Evolutionary conservation across 768 basidiomycete species (phyloP), one percentile per base, ranked within the genome.

Genomic region (Wakefieldia striispora): DNA sequence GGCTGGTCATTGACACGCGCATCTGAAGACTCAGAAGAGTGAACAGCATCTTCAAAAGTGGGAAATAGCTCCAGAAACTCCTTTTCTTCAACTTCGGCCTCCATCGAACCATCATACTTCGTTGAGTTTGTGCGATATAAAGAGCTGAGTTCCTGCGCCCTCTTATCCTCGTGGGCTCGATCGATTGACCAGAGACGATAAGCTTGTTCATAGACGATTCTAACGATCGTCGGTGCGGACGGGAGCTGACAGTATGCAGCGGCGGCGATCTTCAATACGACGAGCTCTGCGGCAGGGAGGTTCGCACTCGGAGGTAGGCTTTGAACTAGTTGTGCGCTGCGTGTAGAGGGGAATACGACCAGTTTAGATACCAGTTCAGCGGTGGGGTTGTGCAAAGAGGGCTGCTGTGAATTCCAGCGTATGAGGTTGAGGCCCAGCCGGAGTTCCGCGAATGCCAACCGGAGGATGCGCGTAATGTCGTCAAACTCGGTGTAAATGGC

Each of bases 51-150:
- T 27, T 86, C 88, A 57, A 84, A 95, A 11, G 82, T 82, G 12
- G 97, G 97, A 68, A 99, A 99, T 24, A 98, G 65, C 6, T 80
- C 70, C 39, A 84, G 69, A 60, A 98, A 91, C 57, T 98, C 97
- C 53, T 76, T 75, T 65, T 88, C 89, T 62, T 97, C 92, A 33
- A 79, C 62, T 59, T 92, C 88, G 5, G 80, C 81, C 51, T 95
- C 94, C 12, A 76, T 78, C 10, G 76, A 65, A 24, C 75, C 76
- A 24, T 77, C 71, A 40, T 88, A 69, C 13, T 81, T 75, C 21
- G 76, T 62, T 37, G 75, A 75, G 34, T 77, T 81, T 40, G 75
- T 74, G 21, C 87, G 84, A 72, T 98, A 99, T 3, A 98, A 69
- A 19, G 88, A 86, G 23, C 78, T 80, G 0, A 84, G 79, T 12